These are phyloP conservation scores for Evansstolkia leycettana DNA, from an alignment of 495 filamentous ascomycete genomes.

Conservation along the genomic window DNA sequence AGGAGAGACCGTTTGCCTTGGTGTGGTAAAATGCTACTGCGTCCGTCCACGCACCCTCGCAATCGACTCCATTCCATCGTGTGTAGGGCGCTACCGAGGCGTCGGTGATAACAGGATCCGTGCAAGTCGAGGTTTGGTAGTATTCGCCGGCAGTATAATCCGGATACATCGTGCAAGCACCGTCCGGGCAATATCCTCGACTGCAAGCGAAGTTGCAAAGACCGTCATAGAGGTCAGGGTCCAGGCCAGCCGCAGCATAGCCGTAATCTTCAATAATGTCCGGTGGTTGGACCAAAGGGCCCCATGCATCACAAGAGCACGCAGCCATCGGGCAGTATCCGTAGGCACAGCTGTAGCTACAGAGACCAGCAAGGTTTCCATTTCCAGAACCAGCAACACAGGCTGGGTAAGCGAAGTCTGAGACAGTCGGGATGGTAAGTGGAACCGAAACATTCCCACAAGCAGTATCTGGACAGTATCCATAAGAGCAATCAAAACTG, in stretches of 20 bases:
- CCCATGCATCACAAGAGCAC: constrained; percentile 5
- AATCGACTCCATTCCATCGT: too few relatives aligned
- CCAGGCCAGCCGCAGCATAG: background rate
- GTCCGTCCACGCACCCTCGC: too few relatives aligned
- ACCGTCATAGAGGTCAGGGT: background rate
- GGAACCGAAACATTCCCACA: constrained; percentile 5
- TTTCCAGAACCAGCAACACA: constrained; percentile 4
- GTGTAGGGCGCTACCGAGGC: too few relatives aligned
- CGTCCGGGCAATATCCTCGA: constrained; percentile 2
- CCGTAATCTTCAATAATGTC: background rate
- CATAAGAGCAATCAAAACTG: background rate
- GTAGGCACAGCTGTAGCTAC: constrained; percentile 5
- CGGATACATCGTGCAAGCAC: too few relatives aligned
- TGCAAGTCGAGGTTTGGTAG: too few relatives aligned
- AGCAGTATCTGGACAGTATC: constrained; percentile 1
- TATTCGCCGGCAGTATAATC: too few relatives aligned
- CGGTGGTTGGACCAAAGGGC: constrained; percentile 1
- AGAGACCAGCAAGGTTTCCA: constrained; percentile 6
- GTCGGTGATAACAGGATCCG: too few relatives aligned
- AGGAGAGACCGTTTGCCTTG: too few relatives aligned
- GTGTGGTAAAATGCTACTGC: too few relatives aligned
- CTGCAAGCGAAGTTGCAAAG: constrained; percentile 3
- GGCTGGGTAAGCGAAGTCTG: constrained; percentile 2
- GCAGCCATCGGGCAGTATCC: constrained; percentile 8
- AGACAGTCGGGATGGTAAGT: constrained; percentile 3